phyloP scores from a whole-genome alignment of 306 rosid genomes.

The Cucumis melo region DNA sequence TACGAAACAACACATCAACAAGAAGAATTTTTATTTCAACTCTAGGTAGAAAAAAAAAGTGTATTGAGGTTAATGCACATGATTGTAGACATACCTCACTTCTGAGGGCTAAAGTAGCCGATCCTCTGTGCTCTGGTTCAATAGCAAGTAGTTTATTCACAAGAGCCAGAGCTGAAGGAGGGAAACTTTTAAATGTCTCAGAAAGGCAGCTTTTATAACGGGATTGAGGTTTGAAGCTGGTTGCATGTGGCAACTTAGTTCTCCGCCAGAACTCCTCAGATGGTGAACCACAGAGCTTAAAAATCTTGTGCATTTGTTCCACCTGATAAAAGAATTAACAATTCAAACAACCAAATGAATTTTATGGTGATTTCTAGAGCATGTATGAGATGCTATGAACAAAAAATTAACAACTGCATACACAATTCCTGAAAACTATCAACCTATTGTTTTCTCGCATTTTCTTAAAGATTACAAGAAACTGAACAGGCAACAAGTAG shows the following conservation, averaged over 20 bases:
- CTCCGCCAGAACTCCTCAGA: conserved; percentile 67
- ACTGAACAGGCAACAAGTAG: neutral
- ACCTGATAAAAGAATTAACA: conserved; percentile 31
- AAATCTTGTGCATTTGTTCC: conserved; percentile 94
- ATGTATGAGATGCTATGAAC: neutral
- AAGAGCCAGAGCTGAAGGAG: conserved; percentile 56
- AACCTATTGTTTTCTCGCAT: neutral
- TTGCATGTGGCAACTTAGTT: conserved; percentile 68
- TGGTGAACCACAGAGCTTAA: conserved; percentile 92
- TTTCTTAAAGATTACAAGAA: neutral
- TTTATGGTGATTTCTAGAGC: neutral
- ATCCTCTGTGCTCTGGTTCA: conserved; percentile 60
- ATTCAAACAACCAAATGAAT: neutral
- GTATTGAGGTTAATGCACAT: neutral
- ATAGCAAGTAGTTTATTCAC: conserved; percentile 59
- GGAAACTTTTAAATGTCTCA: conserved; percentile 44
- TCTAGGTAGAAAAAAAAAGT: neutral
- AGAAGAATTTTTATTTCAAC: neutral
- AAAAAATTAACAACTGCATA: neutral
- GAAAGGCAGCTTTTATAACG: conserved; percentile 44
- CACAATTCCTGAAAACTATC: neutral
- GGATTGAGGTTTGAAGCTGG: conserved; percentile 82
- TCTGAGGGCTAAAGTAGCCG: conserved; percentile 49
- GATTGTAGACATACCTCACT: conserved; percentile 35
- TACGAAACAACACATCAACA: neutral